phyloP scores from a whole-genome alignment of 192 early-diverging fungal genomes.

The Chytriomyces sp. region DNA sequence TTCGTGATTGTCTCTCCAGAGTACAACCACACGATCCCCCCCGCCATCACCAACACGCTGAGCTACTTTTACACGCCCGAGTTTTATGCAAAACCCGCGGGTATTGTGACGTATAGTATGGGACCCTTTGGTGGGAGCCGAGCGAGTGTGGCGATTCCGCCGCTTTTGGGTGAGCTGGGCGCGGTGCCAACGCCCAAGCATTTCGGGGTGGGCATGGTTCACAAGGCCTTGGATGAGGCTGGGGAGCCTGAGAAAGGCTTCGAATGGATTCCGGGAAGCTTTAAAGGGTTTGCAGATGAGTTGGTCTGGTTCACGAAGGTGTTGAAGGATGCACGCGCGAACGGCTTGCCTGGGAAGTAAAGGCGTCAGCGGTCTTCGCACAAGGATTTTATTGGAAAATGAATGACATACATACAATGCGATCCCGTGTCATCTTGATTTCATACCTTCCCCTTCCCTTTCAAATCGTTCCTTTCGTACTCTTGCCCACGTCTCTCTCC shows the following conservation, averaged over 20 bases:
- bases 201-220: conserved; percentile 25
- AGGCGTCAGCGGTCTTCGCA: too few species aligned
- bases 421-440: too few species aligned
- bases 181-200: conserved; percentile 24
- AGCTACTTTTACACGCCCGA: conserved; percentile 35
- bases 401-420: too few species aligned
- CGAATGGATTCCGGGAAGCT: background rate
- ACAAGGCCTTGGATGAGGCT: conserved; percentile 26
- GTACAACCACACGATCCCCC: conserved; percentile 42
- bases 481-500: too few species aligned
- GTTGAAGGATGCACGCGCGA: conserved; percentile 10
- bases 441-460: too few species aligned
- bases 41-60: conserved; percentile 41
- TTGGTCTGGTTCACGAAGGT: conserved; percentile 24
- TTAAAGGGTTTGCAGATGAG: conserved; percentile 24
- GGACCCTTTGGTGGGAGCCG: conserved; percentile 38
- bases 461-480: too few species aligned
- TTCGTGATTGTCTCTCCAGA: conserved; percentile 39
- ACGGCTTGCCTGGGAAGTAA: too few species aligned
- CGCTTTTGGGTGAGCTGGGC: conserved; percentile 31
- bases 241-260: conserved; percentile 1
- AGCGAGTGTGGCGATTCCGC: conserved; percentile 23
- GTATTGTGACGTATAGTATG: conserved; percentile 35
- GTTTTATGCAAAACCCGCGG: conserved; percentile 35
- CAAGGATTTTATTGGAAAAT: too few species aligned